Base-by-base conservation (phyloP, 2,329 filamentous ascomycete species). In the Aureobasidium musti region DNA sequence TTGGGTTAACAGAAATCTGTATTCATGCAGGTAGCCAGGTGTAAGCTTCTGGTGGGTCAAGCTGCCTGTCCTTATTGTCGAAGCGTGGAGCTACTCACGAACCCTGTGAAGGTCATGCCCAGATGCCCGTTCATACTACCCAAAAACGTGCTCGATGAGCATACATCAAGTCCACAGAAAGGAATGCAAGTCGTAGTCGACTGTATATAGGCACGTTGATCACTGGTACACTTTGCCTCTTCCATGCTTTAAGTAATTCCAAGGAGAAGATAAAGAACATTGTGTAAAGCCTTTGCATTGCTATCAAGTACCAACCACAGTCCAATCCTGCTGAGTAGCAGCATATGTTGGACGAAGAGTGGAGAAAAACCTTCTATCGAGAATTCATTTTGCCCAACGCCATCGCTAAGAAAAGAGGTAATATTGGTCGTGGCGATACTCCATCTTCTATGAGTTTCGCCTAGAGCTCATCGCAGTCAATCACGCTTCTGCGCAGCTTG, bases 401-500 rank as follows among this genome's bases (percentile, higher is more conserved):
- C 59, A 21, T 63, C 45, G 59, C 59, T 63, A 52, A 39, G 23
- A 63, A 23, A 63, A 41, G 21, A 43, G 35, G 57, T 41, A 49
- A 61, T 61, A 49, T 30, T 30, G 37, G n/a, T 33, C 21, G 37
- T 17, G 2, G 28, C 37, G 35, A 47, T 26, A n/a, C n/a, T n/a
- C n/a, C n/a, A n/a, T n/a, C n/a, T n/a, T 6, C n/a, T 28, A 14
- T 13, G n/a, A 45, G 7, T 33, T 2, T 14, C 21, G 11, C 7
- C 30, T 52, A 63, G 14, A 39, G 50, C 14, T 63, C 59, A 30
- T 66, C 64, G 28, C 41, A 47, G 56, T 81, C 80, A 72, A 82
- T 90, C 3, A 95, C 90, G 11, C 90, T 91, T 72, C 91, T 85
- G 63, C 94, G 86, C 69, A 98, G 82, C 68, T 87, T 87, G 63